Base-by-base conservation (phyloP, 768 basidiomycete genomes). In the Lentinula boryana region DNA sequence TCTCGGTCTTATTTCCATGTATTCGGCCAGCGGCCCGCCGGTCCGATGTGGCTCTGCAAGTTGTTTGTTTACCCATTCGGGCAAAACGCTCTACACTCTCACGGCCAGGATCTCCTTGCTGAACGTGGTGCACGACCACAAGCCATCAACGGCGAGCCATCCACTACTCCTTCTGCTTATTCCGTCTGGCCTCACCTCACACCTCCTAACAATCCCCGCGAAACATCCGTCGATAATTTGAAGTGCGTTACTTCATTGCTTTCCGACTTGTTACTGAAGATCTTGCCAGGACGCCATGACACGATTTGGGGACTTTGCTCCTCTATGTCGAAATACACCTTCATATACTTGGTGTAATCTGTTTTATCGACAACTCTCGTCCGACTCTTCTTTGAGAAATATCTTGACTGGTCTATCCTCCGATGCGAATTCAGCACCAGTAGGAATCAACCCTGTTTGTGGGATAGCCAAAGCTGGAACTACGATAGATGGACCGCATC, bases 291-390 rank as follows among this genome's bases (percentile, higher is more conserved):
- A 15, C 36, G 33, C 48, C 50, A 60, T 84, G 87, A 79, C 80
- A 64, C 75, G 75, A 64, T 91, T 93, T 70, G 90, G 90, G 62
- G 87, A 91, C 68, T 93, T 91, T 71, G 70, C 78, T 68, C 75
- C 83, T 18, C 76, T 90, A 56, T 93, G 93, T 71, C 74, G 77
- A 44, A 73, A 82, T 46, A 82, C 83, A 8, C 91, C 92, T 1
- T 90, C 88, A 50, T 89, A 96, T 69, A 84, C 95, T 0, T 91
- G 92, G 85, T 98, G 95, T 76, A 97, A 97, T 70, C 86, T 97
- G 66, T 95, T 96, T 76, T 94, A 94, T 75, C 83, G 84, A 62
- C 93, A 96, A 21, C 65, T 76, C 68, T 61, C 58, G 23, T 23
- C 21, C 10, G 55, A 56, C 23, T 66, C 62, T 41, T 33, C 38